Base-by-base conservation (phyloP, 2,329 filamentous ascomycete genomes). In the Aspergillus texensis region DNA sequence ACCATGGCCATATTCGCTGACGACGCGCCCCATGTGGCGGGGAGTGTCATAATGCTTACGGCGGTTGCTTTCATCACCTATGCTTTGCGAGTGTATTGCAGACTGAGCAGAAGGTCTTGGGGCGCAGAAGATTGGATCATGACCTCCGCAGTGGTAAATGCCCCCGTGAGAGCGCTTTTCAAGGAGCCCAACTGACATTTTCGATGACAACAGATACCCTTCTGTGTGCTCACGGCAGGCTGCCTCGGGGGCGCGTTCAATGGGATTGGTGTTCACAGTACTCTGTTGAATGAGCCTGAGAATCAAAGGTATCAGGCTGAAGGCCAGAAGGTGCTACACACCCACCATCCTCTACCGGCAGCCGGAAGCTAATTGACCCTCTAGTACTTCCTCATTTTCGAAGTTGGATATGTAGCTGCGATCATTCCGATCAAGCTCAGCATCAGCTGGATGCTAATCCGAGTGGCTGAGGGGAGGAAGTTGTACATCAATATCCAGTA, bases 391-490 rank as follows among this genome's bases (percentile, higher is more conserved):
- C 62, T 72, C 6, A 67, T 71, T n/a, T 72, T 72, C 50, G 69
- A 72, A 64, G 67, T 71, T 24, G 70, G 70, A 26, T 72, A 72
- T n/a, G 69, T 68, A 30, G 46, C 68, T 34, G 68, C 69, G 21
- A 72, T 72, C 26, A 71, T 72, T 30, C 69, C 68, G 1, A 71
- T 71, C 28, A 72, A 72, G 53, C 65, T 72, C 46, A 72, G 70
- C 43, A 72, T 72, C 59, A 69, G 69, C 55, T 70, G 66, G 68
- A 70, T 71, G 68, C 57, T 72, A 62, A 63, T 72, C 32, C 68
- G 70, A 21, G 66, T 72, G 14, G 69, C 69, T 1, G 66, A 70
- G 43, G 68, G 69, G 5, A 65, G 68, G 24, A 72, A 67, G 55
- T 11, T 41, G 2, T 72, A 70, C 43, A 54, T 71, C 48, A 68